Evolutionary conservation across 495 filamentous ascomycete genomes (phyloP), one percentile per base, ranked within the genome.

Genomic region (Penicillium taxi): DNA sequence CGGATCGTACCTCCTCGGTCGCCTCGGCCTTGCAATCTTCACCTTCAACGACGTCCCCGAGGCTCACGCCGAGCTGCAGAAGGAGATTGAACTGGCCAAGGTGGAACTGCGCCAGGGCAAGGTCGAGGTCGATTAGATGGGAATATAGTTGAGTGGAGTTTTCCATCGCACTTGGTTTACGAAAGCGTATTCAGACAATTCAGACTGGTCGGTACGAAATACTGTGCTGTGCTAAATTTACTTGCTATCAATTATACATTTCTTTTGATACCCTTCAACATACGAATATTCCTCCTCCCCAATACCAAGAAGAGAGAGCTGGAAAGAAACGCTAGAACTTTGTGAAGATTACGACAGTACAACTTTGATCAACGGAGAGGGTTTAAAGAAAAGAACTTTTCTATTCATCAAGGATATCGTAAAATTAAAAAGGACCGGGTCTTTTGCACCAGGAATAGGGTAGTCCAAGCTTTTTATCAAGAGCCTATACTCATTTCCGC

Each of bases 11-110:
- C 79, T 98, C 5, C 80, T 96, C 35, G 86, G 82, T 69, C 86
- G 86, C 44, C 76, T 98, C 18, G 91, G 91, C 34, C 78, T 78
- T 69, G 90, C 90, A 25, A 84, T 98, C 46, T 70, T 94, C 49
- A 95, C 88, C 24, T 98, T 98, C 74, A 87, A 93, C 66, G 86
- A 96, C 65, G 87, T 91, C 9, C 90, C 93, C 34, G 78, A 84
- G 44, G 91, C 91, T 39, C 82, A 96, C 60, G 73, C 79, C 48
- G 90, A 95, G 64, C 65, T 98, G 45, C 84, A 94, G 70, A 78
- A 70, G 56, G 66, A 75, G 48, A 72, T 75, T 30, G 64, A 66
- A 34, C 63, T 60, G 43, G 70, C 70, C 40, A 70, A 64, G 55
- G 49, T 60, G 9, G 71, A 73, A 32, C 44, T 75, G 53, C 70